Percentiles rank a stretch among this genome's conserved stretches.
These are phyloP conservation scores for Cercospora sp. DNA, from an alignment of 2,329 filamentous ascomycete species.

Conservation along the genomic window DNA sequence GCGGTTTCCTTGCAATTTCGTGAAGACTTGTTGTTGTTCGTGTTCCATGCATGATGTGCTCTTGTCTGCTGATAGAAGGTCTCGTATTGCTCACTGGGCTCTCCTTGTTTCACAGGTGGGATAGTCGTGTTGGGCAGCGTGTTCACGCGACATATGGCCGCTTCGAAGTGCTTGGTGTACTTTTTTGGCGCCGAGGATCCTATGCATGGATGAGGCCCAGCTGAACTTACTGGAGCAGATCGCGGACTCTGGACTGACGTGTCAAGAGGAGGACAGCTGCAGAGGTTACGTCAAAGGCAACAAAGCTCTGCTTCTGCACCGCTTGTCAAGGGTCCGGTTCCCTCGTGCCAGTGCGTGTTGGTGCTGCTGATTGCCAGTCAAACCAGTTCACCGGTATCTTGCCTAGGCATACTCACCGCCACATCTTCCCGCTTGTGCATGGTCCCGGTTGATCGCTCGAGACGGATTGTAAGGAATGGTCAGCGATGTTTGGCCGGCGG, in stretches of 20 bases:
- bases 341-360: neutral
- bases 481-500: neutral
- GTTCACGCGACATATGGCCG: slow-evolving; percentile 1
- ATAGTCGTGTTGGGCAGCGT: neutral
- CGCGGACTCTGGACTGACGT: neutral
- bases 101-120: neutral
- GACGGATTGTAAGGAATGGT: neutral
- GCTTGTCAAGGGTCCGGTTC: neutral
- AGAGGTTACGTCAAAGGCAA: neutral
- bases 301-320: neutral
- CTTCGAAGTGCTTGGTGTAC: neutral
- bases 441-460: neutral
- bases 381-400: slow-evolving; percentile 5
- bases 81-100: neutral
- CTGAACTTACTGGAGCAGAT: neutral
- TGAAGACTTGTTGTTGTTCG: neutral
- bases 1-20: neutral
- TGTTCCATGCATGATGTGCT: neutral
- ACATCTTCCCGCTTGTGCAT: neutral
- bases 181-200: neutral
- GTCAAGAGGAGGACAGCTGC: neutral
- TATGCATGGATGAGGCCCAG: neutral
- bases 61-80: neutral
- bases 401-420: neutral
- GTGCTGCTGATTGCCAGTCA: neutral